Evolutionary conservation across 1,284 basidiomycete genomes (phyloP).

Genomic region (Tilletiopsis washingtonensis): DNA sequence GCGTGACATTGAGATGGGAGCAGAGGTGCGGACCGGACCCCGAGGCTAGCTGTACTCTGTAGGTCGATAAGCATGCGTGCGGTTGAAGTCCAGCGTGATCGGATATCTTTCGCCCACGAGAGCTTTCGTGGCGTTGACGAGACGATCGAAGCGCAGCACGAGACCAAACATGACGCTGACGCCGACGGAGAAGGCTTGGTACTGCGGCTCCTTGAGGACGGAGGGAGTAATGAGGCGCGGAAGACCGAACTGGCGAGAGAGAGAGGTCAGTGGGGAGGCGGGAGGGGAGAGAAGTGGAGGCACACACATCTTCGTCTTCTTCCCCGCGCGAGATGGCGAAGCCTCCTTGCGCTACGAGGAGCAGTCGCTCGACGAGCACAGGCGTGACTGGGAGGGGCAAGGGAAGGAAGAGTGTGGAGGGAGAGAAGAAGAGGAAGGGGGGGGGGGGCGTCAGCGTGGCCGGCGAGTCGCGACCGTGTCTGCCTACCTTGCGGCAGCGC

Average conservation of each 20-base stretch:
- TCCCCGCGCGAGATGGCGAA: no score
- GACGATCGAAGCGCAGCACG: slow-evolving; percentile 59
- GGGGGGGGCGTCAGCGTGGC: slow-evolving; percentile 56
- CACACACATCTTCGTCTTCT: no score
- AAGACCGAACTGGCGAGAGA: not conserved
- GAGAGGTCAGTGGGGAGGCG: no score
- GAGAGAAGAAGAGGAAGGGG: slow-evolving; percentile 46
- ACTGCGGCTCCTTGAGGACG: slow-evolving; percentile 3
- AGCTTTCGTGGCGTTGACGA: slow-evolving; percentile 70
- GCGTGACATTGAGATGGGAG: no score
- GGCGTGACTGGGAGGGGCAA: no score
- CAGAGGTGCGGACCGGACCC: no score
- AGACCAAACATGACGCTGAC: slow-evolving; percentile 63
- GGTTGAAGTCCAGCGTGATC: slow-evolving; percentile 16
- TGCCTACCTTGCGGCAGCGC: slow-evolving; percentile 77
- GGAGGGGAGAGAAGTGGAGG: no score
- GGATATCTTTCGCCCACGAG: slow-evolving; percentile 68
- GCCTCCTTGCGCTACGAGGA: no score
- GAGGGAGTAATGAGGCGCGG: not conserved
- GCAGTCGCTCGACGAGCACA: slow-evolving; percentile 6
- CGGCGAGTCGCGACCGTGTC: slow-evolving; percentile 72
- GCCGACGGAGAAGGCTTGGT: slow-evolving; percentile 48
- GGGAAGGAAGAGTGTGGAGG: no score
- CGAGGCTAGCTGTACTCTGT: no score
- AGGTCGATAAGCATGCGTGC: no score